These are phyloP conservation scores for Termitomyces sp. DNA, from an alignment of 768 basidiomycete genomes.

Conservation along the genomic window DNA sequence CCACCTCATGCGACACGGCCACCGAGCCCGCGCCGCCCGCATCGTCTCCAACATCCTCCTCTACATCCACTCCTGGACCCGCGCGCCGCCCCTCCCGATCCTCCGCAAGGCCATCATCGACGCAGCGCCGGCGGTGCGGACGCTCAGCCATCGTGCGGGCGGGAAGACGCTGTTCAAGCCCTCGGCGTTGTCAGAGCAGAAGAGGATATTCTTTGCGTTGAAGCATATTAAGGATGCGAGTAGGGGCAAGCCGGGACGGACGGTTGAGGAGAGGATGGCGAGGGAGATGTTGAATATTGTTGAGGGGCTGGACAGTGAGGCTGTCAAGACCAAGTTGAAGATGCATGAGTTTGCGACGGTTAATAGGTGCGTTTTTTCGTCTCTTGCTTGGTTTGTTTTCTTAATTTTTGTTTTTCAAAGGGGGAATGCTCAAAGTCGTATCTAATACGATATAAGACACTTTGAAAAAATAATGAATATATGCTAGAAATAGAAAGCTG, in stretches of 20 bases:
- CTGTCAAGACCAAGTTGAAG: constrained; percentile 57
- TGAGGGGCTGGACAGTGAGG: constrained; percentile 49
- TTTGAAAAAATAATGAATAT: no score
- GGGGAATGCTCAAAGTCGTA: constrained; percentile 14
- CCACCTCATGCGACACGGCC: constrained; percentile 59
- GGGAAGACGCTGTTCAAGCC: constrained; percentile 69
- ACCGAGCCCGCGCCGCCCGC: constrained; percentile 56
- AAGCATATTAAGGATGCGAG: constrained; percentile 68
- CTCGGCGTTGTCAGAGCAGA: constrained; percentile 73
- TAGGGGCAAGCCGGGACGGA: constrained; percentile 51
- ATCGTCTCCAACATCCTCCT: constrained; percentile 61
- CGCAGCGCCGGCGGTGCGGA: constrained; percentile 70
- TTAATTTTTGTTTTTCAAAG: not conserved
- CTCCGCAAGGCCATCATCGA: constrained; percentile 67
- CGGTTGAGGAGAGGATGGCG: constrained; percentile 68
- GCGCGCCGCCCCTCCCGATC: constrained; percentile 76
- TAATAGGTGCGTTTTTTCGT: constrained; percentile 58
- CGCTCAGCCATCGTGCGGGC: constrained; percentile 52
- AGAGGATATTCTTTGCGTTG: constrained; percentile 68
- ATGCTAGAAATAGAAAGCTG: no score
- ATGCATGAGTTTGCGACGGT: constrained; percentile 70
- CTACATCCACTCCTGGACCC: constrained; percentile 70
- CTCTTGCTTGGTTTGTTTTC: not conserved
- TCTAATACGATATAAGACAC: constrained; percentile 1
- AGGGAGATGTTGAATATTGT: constrained; percentile 72